These are phyloP conservation scores for Termitomyces sp. DNA, from an alignment of 768 basidiomycete genomes.

Conservation along the genomic window DNA sequence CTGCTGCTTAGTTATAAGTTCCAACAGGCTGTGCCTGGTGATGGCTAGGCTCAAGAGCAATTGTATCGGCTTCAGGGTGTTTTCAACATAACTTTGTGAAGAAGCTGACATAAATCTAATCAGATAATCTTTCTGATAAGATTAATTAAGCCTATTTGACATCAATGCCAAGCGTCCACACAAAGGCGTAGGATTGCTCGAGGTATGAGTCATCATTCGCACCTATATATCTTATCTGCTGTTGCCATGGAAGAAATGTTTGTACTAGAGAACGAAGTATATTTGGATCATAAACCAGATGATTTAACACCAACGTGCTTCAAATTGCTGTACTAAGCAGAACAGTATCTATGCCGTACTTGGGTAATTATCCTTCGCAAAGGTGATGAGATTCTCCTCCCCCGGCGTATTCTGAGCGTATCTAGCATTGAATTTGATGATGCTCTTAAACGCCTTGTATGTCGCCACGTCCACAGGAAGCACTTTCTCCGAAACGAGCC, in stretches of 20 bases:
- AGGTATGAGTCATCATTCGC: neutral
- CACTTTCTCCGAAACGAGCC: slow-evolving; percentile 1
- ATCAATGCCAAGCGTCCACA: neutral
- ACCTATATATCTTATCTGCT: neutral
- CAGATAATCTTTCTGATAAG: too few species aligned
- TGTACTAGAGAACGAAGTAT: neutral
- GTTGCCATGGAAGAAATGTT: too few species aligned
- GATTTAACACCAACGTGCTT: neutral
- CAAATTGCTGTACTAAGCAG: too few species aligned
- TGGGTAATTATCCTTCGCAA: slow-evolving; percentile 1
- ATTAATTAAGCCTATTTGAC: too few species aligned
- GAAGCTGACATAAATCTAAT: too few species aligned
- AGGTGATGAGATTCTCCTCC: slow-evolving; percentile 2
- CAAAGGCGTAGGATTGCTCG: neutral
- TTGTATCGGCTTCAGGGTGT: too few species aligned
- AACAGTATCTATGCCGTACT: neutral
- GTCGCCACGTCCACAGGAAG: slow-evolving; percentile 2
- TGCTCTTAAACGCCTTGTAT: slow-evolving; percentile 2
- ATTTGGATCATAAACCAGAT: neutral
- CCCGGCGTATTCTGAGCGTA: slow-evolving; percentile 8
- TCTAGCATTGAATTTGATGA: slow-evolving; percentile 8
- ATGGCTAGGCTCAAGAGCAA: too few species aligned
- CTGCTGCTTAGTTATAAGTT: too few species aligned
- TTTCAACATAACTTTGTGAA: too few species aligned
- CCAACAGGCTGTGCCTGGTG: too few species aligned